Percentiles rank a stretch among this genome's conserved stretches.
Conservation (phyloP, 176 grass and related monocot genomes). For the Aechmea fasciata region DNA sequence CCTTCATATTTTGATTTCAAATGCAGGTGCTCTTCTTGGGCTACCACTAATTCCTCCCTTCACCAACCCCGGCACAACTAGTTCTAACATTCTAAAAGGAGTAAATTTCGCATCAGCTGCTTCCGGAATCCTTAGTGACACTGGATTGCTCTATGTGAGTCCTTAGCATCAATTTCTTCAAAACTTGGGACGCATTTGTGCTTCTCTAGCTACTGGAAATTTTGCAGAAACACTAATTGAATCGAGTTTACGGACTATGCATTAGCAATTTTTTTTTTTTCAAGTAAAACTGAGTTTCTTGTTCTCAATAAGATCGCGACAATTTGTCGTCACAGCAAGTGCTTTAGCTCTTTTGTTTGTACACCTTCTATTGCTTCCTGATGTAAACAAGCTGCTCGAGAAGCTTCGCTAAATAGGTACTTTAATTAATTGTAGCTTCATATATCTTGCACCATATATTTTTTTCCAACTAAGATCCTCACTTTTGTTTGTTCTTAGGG, state of each 20-base stretch:
- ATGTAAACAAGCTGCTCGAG: too few relatives aligned
- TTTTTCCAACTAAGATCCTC: too few relatives aligned
- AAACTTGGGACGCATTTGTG: too few relatives aligned
- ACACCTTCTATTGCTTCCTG: neutral
- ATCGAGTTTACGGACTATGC: too few relatives aligned
- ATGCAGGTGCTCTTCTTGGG: conserved; percentile 25
- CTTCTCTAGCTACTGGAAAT: too few relatives aligned
- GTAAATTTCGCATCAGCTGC: conserved; percentile 37
- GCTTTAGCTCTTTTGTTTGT: neutral
- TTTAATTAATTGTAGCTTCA: neutral
- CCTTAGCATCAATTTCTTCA: neutral
- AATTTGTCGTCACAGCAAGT: too few relatives aligned
- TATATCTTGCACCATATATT: neutral
- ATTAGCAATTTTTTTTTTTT: too few relatives aligned
- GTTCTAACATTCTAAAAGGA: conserved; percentile 16
- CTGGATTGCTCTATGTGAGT: conserved; percentile 24
- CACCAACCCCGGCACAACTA: conserved; percentile 9
- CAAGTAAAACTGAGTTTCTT: too few relatives aligned
- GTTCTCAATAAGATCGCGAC: too few relatives aligned
- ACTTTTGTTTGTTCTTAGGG: conserved; percentile 9
- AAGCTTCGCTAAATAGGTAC: too few relatives aligned
- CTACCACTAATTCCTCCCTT: conserved; percentile 33
- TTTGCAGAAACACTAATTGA: too few relatives aligned
- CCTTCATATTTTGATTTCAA: neutral
- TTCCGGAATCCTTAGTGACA: conserved; percentile 29